phyloP scores from a whole-genome alignment of 2,329 filamentous ascomycete genomes.

The Bisporella sp. region DNA sequence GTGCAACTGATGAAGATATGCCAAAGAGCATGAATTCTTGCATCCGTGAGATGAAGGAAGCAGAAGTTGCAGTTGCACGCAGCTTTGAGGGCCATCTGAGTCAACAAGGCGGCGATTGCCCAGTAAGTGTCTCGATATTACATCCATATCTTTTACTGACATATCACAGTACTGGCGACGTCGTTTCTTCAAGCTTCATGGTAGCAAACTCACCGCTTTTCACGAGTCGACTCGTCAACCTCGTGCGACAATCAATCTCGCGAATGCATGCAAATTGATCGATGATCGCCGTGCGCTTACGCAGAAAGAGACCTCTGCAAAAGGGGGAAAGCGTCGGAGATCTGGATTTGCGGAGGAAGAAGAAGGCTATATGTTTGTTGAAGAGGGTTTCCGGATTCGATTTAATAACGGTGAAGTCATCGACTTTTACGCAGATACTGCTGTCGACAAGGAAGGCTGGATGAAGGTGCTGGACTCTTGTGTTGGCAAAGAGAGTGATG shows the following conservation, averaged over 20 bases:
- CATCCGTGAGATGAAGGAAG: conserved; percentile 85
- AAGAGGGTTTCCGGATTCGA: conserved; percentile 96
- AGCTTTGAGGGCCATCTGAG: conserved; percentile 86
- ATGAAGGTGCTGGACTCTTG: conserved; percentile 80
- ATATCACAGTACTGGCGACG: conserved; percentile 81
- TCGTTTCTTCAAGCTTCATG: conserved; percentile 90
- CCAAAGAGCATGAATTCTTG: conserved; percentile 99
- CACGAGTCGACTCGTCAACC: conserved; percentile 94
- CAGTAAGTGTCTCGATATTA: conserved; percentile 55
- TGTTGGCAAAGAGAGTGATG: conserved; percentile 38
- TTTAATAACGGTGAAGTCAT: conserved; percentile 98
- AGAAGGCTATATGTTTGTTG: conserved; percentile 99
- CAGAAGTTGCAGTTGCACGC: conserved; percentile 70
- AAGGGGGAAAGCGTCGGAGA: conserved; percentile 73
- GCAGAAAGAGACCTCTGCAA: conserved; percentile 74
- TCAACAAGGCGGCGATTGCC: conserved; percentile 96
- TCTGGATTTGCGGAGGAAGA: conserved; percentile 97
- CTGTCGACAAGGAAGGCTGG: conserved; percentile 86
- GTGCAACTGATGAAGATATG: conserved; percentile 87
- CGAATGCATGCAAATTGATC: conserved; percentile 87
- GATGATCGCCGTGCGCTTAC: conserved; percentile 82
- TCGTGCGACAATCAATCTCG: conserved; percentile 91
- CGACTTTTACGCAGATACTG: conserved; percentile 73
- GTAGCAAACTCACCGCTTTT: conserved; percentile 87
- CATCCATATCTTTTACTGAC: conserved; percentile 30